Evolutionary conservation across 1,284 basidiomycete species (phyloP).

Genomic region (Ustilago cynodontis): DNA sequence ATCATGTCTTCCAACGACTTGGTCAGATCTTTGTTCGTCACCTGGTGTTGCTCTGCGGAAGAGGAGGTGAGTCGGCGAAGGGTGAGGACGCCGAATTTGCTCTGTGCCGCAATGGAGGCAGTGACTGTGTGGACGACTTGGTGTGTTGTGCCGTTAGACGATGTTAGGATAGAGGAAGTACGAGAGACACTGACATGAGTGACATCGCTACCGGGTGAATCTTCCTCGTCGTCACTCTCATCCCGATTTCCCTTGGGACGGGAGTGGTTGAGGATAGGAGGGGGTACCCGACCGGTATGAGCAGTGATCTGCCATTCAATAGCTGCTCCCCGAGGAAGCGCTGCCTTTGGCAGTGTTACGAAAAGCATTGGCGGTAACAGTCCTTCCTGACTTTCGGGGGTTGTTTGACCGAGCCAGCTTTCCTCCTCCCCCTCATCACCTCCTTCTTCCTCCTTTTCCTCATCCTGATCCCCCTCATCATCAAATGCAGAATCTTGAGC

Average conservation of each 20-base stretch:
- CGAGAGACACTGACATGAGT: constrained; percentile 15
- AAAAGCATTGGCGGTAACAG: constrained; percentile 52
- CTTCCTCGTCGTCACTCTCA: constrained; percentile 50
- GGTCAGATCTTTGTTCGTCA: neutral
- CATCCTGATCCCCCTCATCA: constrained; percentile 5
- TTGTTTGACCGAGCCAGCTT: constrained; percentile 30
- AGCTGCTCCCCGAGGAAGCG: constrained; percentile 52
- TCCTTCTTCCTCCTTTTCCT: constrained; percentile 18
- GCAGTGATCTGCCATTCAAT: constrained; percentile 68
- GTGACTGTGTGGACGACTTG: constrained; percentile 23
- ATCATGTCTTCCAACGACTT: neutral
- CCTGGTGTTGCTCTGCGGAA: neutral
- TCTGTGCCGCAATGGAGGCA: constrained; percentile 10
- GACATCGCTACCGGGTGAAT: constrained; percentile 17
- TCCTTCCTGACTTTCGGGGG: neutral
- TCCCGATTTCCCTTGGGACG: neutral
- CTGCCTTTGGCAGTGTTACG: constrained; percentile 34
- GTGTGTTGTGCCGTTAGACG: neutral
- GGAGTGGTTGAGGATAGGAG: neutral
- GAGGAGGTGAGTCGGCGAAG: constrained; percentile 4
- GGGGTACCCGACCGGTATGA: constrained; percentile 51
- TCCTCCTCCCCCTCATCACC: constrained; percentile 31
- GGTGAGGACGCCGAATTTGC: constrained; percentile 34
- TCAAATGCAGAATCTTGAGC: neutral
- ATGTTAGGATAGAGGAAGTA: neutral